Percentiles rank a stretch among this genome's conserved stretches.
phyloP scores from a whole-genome alignment of 2,329 filamentous ascomycete genomes.

The Fusarium goolgardi region DNA sequence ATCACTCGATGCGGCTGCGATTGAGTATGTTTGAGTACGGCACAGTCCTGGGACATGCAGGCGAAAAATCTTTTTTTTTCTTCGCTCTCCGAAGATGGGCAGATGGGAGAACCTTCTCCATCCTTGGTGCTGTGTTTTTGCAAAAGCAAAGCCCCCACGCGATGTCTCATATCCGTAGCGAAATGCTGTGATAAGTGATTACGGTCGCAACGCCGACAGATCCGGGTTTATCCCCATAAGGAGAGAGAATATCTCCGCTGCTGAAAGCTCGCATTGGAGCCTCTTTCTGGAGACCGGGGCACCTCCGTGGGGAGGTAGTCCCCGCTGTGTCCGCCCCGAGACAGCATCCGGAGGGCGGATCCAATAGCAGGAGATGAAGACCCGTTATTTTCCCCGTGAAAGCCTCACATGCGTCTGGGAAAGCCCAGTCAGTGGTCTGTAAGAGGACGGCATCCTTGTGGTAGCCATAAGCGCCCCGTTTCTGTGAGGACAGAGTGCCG shows the following conservation, averaged over 20 bases:
- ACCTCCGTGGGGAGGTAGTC: slow-evolving; percentile 35
- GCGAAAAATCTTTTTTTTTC: slow-evolving; percentile 31
- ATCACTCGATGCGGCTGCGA: slow-evolving; percentile 4
- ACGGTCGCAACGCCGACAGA: slow-evolving; percentile 26
- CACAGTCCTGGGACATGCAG: slow-evolving; percentile 34
- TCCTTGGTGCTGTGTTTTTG: slow-evolving; percentile 18
- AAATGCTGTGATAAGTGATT: slow-evolving; percentile 25
- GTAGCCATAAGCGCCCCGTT: slow-evolving; percentile 30
- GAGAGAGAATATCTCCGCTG: slow-evolving; percentile 22
- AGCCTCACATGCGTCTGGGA: slow-evolving; percentile 25
- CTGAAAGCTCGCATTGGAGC: slow-evolving; percentile 16
- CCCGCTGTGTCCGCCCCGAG: slow-evolving; percentile 39
- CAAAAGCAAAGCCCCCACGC: slow-evolving; percentile 20
- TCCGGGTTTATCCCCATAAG: slow-evolving; percentile 34
- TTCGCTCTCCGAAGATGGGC: slow-evolving; percentile 4
- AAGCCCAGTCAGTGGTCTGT: slow-evolving; percentile 28
- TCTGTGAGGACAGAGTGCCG: slow-evolving; percentile 28
- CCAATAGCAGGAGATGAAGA: slow-evolving; percentile 26
- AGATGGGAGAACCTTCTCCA: slow-evolving; percentile 12
- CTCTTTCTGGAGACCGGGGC: slow-evolving; percentile 23
- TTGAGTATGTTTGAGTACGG: slow-evolving; percentile 26
- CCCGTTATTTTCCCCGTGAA: slow-evolving; percentile 28
- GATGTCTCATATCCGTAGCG: slow-evolving; percentile 34
- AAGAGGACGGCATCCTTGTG: slow-evolving; percentile 9
- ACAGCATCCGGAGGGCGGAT: slow-evolving; percentile 33